Evolutionary conservation across 306 rosid genomes (phyloP), one percentile per base, ranked within the genome.

Genomic region (Quercus rubra): DNA sequence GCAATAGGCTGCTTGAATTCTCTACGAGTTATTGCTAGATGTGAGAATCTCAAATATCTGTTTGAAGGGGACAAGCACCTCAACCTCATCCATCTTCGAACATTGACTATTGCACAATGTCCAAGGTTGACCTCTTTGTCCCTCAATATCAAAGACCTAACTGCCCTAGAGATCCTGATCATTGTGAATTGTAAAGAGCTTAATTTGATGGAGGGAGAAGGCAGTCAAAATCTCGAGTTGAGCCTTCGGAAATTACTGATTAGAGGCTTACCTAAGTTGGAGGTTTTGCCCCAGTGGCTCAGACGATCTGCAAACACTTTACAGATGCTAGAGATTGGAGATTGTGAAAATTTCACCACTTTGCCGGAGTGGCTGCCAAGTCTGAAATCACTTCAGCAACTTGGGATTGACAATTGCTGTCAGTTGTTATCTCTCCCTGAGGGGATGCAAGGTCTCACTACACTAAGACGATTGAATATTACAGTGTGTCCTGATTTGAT

Each of bases 331-430:
- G 0, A 0, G 2, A 58, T 84, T 55, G 0, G 0, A 21, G 1
- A 7, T 2, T 84, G 83, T 17, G 0, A 38, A 0, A 71, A 56
- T 3, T 64, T 87, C 6, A 9, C 38, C 38, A 46, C 2, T 20
- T 66, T 84, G 31, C 88, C 85, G 0, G 70, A 77, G 19, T 87
- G 90, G 88, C 55, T 84, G 9, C 41, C 79, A 62, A 0, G 56
- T 17, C 46, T 80, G 49, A 69, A 2, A 4, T 66, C 43, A 17
- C 54, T 87, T 2, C 43, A 77, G 33, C 23, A 12, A 54, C 12
- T 79, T 4, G 0, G 0, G 14, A 72, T 87, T 49, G 0, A 0
- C 0, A 1, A 9, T 0, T 84, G 86, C 75, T 70, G 59, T 18
- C 19, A 77, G 12, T 9, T 85, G 77, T 3, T 58, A 54, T 79